Base-by-base conservation (phyloP, 441 rosid species). In the Francoa sonchifolia region DNA sequence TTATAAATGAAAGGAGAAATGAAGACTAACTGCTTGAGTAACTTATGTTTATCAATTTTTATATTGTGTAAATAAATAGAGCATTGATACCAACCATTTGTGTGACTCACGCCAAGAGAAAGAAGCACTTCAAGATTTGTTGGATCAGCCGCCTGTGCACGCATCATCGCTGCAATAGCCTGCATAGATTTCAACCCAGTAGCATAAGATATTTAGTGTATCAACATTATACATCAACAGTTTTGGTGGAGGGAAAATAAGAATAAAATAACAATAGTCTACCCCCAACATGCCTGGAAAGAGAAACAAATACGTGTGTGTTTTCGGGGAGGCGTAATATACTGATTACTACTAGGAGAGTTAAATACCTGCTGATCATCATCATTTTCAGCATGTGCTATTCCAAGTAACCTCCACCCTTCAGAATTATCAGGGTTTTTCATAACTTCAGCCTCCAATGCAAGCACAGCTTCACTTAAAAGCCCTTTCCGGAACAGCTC, bases 111-210 rank as follows among this genome's bases (percentile, higher is more conserved):
- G 41, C 99, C 99, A 63, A 90, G 95, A 7, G 99, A 82, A 67
- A 90, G 96, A 68, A 90, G 96, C 56, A 89, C 97, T 69, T 89
- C 95, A 8, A 89, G 75, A 67, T 89, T 89, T 43, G 80, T 47
- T 35, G 94, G 95, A 71, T 77, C 89, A 33, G 97, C 95, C 60
- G 77, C 92, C 39, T 85, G 94, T 22, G 97, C 97, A 33, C 85
- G 82, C 88, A 79, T 75, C 97, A 85, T 89, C 17, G 97, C 95
- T 46, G 95, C 97, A 61, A 85, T 89, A 30, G 97, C 94, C 97
- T 89, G 79, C 58, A 66, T 37, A 46, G 33, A 55, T 50, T 52
- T 48, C n/a, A 18, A 47, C 20, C 32, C 28, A 25, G 30, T 32
- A 40, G 22, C 30, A 35, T 16, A 9, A n/a, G n/a, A n/a, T n/a